phyloP scores from a whole-genome alignment of 768 basidiomycete genomes.

The Psilocybe cubensis region DNA sequence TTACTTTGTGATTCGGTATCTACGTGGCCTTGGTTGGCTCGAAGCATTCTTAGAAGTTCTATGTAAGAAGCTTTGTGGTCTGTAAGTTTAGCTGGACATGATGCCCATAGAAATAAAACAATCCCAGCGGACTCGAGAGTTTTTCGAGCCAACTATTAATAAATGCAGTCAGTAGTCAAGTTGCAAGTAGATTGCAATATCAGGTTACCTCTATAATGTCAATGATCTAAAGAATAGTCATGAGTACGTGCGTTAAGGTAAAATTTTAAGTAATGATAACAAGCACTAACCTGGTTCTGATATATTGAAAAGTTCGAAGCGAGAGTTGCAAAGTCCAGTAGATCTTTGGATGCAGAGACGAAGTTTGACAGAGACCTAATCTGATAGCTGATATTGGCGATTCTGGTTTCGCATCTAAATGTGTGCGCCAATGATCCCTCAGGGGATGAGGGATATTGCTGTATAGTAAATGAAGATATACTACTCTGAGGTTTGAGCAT shows the following conservation, averaged over 20 bases:
- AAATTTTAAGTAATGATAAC: conserved; percentile 1
- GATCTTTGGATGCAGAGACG: conserved; percentile 31
- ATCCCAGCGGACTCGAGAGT: conserved; percentile 48
- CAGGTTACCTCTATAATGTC: conserved; percentile 52
- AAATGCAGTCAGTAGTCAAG: conserved; percentile 13
- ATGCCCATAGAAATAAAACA: conserved; percentile 47
- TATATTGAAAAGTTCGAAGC: conserved; percentile 28
- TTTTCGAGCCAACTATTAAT: conserved; percentile 45
- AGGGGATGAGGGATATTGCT: conserved; percentile 2
- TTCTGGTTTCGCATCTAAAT: conserved; percentile 13
- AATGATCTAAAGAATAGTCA: conserved; percentile 41
- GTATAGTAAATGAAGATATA: conserved; percentile 13
- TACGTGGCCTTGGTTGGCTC: conserved; percentile 35
- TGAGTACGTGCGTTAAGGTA: neutral
- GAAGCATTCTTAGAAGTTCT: conserved; percentile 46
- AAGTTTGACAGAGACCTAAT: conserved; percentile 31
- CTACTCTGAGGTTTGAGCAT: conserved; percentile 12
- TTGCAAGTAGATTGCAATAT: neutral
- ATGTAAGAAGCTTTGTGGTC: conserved; percentile 54
- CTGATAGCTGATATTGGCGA: conserved; percentile 17
- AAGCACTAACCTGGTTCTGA: conserved; percentile 35
- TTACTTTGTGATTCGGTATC: conserved; percentile 39
- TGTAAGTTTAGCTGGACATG: conserved; percentile 41
- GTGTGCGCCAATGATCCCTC: conserved; percentile 13
- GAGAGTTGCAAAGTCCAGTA: conserved; percentile 25